phyloP scores from a whole-genome alignment of 2,329 filamentous ascomycete genomes.

The Fusarium solani-melongenae region DNA sequence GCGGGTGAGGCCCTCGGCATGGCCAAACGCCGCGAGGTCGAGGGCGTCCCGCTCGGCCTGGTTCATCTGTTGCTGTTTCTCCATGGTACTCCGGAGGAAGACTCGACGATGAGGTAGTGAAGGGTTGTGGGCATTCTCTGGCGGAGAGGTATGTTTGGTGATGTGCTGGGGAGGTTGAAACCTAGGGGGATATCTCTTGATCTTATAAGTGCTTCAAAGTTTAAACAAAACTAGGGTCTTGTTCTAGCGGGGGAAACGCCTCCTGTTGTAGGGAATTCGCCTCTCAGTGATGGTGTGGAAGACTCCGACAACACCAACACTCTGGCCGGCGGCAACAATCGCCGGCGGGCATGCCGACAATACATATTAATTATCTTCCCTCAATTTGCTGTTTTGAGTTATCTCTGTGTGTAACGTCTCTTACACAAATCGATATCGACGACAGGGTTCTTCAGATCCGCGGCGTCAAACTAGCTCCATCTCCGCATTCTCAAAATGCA shows the following conservation, averaged over 20 bases:
- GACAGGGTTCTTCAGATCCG: slow-evolving; percentile 10
- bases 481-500: slow-evolving; percentile 21
- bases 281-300: neutral
- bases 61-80: slow-evolving; percentile 34
- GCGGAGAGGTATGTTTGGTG: neutral
- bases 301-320: neutral
- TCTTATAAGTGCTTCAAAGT: neutral
- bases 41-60: slow-evolving; percentile 36
- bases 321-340: neutral
- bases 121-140: slow-evolving; percentile 35
- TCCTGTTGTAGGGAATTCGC: neutral
- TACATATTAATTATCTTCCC: neutral
- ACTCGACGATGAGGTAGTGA: slow-evolving; percentile 21
- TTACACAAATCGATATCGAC: slow-evolving; percentile 24
- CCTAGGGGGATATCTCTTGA: neutral
- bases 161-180: neutral
- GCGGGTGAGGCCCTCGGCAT: slow-evolving; percentile 51
- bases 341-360: neutral
- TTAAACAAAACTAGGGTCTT: neutral
- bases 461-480: neutral
- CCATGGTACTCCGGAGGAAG: slow-evolving; percentile 36
- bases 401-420: neutral
- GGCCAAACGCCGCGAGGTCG: slow-evolving; percentile 54
- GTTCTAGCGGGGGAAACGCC: neutral
- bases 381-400: neutral